Evolutionary conservation across 331 rosid genomes (phyloP).

Genomic region (Cucumis variabilis): DNA sequence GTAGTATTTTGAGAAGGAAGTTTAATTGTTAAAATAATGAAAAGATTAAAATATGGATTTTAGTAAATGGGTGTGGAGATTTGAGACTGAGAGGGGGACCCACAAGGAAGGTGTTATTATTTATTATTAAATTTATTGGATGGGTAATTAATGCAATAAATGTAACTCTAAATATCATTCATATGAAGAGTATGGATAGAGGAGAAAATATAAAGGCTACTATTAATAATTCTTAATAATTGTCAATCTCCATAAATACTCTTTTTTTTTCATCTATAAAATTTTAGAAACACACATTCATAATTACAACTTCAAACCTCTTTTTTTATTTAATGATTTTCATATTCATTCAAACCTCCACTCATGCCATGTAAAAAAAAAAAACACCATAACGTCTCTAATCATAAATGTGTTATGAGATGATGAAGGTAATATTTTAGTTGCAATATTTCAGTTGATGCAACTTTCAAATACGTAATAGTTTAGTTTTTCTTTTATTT

Average conservation of each 20-base stretch:
- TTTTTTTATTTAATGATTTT: background rate
- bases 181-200: background rate
- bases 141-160: conserved; percentile 20
- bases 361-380: background rate
- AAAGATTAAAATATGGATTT: background rate
- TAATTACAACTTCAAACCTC: background rate
- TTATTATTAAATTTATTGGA: too few relatives aligned
- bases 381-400: background rate
- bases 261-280: background rate
- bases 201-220: background rate
- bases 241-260: background rate
- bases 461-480: too few relatives aligned
- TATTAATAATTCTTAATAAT: conserved; percentile 21
- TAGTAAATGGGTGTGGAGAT: too few relatives aligned
- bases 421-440: too few relatives aligned
- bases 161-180: background rate
- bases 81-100: conserved; percentile 21
- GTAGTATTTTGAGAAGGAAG: background rate
- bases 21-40: background rate
- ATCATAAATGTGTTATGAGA: too few relatives aligned
- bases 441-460: too few relatives aligned
- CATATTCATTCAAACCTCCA: background rate
- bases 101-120: conserved; percentile 1
- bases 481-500: too few relatives aligned
- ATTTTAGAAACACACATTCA: background rate